These are phyloP conservation scores for Nasturtium officinale DNA, from an alignment of 345 rosid species.

Conservation along the genomic window DNA sequence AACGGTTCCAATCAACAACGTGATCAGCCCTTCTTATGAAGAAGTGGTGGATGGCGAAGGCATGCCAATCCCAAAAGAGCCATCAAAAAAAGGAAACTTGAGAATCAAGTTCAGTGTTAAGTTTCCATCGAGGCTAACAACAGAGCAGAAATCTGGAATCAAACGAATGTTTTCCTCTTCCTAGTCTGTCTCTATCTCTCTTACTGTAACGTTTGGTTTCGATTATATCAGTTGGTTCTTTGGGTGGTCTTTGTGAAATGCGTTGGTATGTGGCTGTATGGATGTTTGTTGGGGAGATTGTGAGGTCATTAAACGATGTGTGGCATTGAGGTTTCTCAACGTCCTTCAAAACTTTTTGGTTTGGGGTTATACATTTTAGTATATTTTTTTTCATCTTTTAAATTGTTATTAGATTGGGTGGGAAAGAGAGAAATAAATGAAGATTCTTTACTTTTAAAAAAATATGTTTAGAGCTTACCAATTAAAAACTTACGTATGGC, in stretches of 20 bases:
- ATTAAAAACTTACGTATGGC: not conserved
- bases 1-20: conserved; percentile 56
- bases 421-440: not conserved
- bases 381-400: not conserved
- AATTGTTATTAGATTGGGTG: conserved; percentile 19
- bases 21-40: conserved; percentile 76
- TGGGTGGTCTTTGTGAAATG: conserved; percentile 28
- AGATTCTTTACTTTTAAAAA: not conserved
- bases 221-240: conserved; percentile 29
- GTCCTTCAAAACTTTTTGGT: conserved; percentile 13
- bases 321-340: conserved; percentile 22
- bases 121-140: conserved; percentile 54
- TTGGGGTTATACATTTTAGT: conserved; percentile 16
- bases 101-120: too few species aligned
- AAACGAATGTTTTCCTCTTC: conserved; percentile 56
- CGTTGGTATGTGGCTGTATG: conserved; percentile 27
- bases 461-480: conserved; percentile 6
- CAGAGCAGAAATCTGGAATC: conserved; percentile 80
- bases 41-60: conserved; percentile 83
- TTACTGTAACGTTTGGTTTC: conserved; percentile 25
- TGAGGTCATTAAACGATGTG: conserved; percentile 9
- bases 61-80: conserved; percentile 81
- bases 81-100: too few species aligned
- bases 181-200: conserved; percentile 24
- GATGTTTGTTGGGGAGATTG: conserved; percentile 18